Evolutionary conservation across 1,284 basidiomycete genomes (phyloP).

Genomic region (Rhodotorula sp.): DNA sequence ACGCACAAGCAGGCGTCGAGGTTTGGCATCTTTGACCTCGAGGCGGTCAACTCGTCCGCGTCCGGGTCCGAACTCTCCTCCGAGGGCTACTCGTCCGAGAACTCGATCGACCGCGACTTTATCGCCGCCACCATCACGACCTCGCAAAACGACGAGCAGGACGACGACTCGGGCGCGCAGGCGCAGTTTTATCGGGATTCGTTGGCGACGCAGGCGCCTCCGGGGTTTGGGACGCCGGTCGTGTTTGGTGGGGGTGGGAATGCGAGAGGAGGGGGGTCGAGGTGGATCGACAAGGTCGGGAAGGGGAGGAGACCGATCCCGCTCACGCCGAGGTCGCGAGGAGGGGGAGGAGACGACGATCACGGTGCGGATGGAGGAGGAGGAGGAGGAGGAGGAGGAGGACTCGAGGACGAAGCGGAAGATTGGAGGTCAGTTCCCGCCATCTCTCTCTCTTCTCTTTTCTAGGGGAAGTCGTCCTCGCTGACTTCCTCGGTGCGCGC

Average conservation of each 20-base stretch:
- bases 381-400: background rate
- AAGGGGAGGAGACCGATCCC: slow-evolving; percentile 7
- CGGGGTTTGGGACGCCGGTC: slow-evolving; percentile 12
- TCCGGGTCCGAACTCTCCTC: slow-evolving; percentile 42
- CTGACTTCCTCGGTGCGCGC: background rate
- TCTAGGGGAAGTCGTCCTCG: background rate
- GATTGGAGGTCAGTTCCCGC: slow-evolving; percentile 18
- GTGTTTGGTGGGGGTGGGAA: background rate
- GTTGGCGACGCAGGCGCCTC: slow-evolving; percentile 48
- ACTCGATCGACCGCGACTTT: slow-evolving; percentile 50
- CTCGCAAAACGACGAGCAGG: slow-evolving; percentile 24
- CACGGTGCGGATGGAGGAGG: too few species aligned
- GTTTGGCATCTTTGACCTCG: slow-evolving; percentile 39
- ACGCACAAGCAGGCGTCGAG: slow-evolving; percentile 30
- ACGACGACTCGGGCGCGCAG: slow-evolving; percentile 28
- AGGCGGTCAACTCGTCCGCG: slow-evolving; percentile 40
- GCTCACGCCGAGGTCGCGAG: slow-evolving; percentile 1
- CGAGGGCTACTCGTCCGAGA: slow-evolving; percentile 47
- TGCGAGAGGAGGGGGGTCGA: background rate
- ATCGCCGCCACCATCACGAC: slow-evolving; percentile 45
- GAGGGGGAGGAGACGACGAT: too few species aligned
- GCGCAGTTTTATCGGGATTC: slow-evolving; percentile 48
- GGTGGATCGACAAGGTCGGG: slow-evolving; percentile 1
- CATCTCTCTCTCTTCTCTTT: too few species aligned
- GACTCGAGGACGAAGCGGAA: background rate